Percentiles rank a stretch among this genome's conserved stretches.
phyloP scores from a whole-genome alignment of 2,329 filamentous ascomycete genomes.

The Calonectria leucothoes region DNA sequence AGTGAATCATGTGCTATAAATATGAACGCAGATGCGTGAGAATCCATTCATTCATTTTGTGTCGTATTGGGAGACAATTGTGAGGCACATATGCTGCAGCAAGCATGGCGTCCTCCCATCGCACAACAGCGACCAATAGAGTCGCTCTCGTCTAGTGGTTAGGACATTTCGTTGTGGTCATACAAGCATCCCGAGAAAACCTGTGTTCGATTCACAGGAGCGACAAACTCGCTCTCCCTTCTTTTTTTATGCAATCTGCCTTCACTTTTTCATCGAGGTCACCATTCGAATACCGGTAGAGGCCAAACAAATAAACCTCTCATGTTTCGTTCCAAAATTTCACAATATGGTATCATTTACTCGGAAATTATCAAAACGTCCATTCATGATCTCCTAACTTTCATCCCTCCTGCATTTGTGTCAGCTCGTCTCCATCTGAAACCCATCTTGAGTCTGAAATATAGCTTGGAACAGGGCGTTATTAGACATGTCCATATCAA shows the following conservation, averaged over 20 bases:
- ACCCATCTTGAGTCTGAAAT: not conserved
- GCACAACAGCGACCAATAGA: not conserved
- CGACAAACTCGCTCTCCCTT: conserved; percentile 3
- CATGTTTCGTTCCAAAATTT: not conserved
- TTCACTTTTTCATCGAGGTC: too few species aligned
- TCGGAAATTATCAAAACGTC: not conserved
- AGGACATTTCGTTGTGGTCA: conserved; percentile 25
- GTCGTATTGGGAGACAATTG: not conserved
- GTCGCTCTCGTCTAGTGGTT: conserved; percentile 21
- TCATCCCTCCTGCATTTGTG: too few species aligned
- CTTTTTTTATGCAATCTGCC: too few species aligned
- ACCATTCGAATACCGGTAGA: not conserved
- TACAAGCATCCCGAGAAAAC: conserved; percentile 20
- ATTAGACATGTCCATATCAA: not conserved
- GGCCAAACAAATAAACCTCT: not conserved
- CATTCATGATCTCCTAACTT: not conserved
- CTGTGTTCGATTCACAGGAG: conserved; percentile 22
- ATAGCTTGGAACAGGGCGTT: not conserved
- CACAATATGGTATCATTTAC: not conserved
- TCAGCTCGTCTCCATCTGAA: not conserved
- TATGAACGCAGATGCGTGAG: too few species aligned
- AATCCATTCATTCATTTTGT: too few species aligned
- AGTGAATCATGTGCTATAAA: too few species aligned
- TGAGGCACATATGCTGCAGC: not conserved
- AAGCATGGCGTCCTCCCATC: not conserved